Base-by-base conservation (phyloP, 1,284 basidiomycete species). In the Naganishia cerealis region DNA sequence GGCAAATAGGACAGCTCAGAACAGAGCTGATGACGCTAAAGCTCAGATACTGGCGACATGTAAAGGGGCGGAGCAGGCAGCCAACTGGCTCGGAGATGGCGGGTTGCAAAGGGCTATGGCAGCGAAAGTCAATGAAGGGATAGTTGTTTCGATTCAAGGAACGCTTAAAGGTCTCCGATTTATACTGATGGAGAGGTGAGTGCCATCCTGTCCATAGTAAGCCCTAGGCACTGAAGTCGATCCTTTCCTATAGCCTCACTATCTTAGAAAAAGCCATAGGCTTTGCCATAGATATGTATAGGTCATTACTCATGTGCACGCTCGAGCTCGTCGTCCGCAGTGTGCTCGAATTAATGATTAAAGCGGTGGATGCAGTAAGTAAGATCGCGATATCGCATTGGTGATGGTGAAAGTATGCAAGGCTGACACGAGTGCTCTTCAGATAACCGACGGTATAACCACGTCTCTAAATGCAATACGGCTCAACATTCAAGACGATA, bases 221-320 rank as follows among this genome's bases (percentile, higher is more conserved):
- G 13, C 4, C 4, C 7, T n/a, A 13, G 4, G 48, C 15, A 16
- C 26, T n/a, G 36, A 57, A 24, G 13, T 36, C 46, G 18, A 50
- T 16, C n/a, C 18, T 15, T 9, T 8, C n/a, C 26, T 42, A 18
- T 72, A 76, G 80, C 69, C 82, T 95, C 68, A 93, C 89, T 0
- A 83, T 88, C 50, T 89, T 95, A 85, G 90, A 94, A 76, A 87
- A 84, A 0, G 87, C 95, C 73, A 89, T 95, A 79, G 90, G 91
- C 73, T 98, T 97, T 80, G 86, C 96, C 69, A 87, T 97, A 73
- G 90, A 94, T 80, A 87, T 89, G 65, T 99, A 97, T 78, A 88
- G 92, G 46, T 92, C 91, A 4, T 88, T 94, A 1, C 88, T 96
- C 73, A 84, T 97, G 59, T 98, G 94, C 80, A 92, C 95, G 72